A percentile compares a stretch with the other conserved stretches of the same genome.
Conservation (phyloP, 1,139 yeast species). For the Blastobotrys malaysiensis region DNA sequence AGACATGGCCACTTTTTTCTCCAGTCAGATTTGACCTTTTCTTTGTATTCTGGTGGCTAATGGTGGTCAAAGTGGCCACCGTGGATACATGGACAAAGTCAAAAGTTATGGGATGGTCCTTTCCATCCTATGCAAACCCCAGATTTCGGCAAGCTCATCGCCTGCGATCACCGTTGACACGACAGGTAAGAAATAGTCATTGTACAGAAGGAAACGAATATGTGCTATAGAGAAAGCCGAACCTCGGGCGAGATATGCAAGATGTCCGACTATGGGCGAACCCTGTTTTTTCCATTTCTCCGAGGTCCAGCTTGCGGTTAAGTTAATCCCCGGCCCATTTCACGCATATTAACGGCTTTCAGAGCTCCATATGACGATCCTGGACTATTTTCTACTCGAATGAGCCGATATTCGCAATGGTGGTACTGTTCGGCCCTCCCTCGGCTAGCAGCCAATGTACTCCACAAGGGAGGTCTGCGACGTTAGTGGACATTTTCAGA, state of each 20-base stretch:
- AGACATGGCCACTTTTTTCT: neutral
- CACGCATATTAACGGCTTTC: neutral
- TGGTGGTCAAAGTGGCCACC: neutral
- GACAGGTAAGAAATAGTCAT: neutral
- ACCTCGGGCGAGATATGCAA: neutral
- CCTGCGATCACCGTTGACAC: neutral
- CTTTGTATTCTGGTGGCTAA: neutral
- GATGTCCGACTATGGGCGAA: neutral
- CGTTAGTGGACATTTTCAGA: too few relatives aligned
- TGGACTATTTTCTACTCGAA: neutral
- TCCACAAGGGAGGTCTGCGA: too few relatives aligned
- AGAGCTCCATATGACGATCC: neutral
- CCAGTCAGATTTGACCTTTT: neutral
- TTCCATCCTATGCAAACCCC: neutral
- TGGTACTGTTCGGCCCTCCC: neutral
- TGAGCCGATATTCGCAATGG: neutral
- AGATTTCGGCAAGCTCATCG: neutral
- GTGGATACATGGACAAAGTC: neutral
- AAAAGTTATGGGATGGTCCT: neutral
- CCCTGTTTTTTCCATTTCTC: neutral
- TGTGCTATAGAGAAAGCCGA: neutral
- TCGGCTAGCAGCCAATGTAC: too few relatives aligned
- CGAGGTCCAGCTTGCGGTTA: neutral
- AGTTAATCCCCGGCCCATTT: neutral
- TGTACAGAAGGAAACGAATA: neutral